phyloP scores from a whole-genome alignment of 345 rosid species.

The Adansonia digitata region DNA sequence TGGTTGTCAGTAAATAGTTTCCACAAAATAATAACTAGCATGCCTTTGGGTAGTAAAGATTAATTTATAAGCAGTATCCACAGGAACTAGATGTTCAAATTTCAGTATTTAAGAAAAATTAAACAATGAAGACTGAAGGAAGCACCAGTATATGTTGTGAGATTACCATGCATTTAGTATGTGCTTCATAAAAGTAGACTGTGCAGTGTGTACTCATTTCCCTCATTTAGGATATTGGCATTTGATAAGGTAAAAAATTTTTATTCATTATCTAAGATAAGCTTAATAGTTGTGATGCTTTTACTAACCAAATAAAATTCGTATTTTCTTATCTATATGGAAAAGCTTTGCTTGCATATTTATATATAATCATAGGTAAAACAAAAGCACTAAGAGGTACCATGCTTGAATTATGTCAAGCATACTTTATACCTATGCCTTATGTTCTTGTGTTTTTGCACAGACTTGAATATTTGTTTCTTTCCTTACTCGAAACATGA shows the following conservation, averaged over 20 bases:
- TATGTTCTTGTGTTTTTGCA: neutral
- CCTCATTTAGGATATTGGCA: neutral
- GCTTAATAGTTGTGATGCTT: neutral
- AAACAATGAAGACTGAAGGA: neutral
- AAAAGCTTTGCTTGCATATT: neutral
- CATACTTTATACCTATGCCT: neutral
- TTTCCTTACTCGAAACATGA: neutral
- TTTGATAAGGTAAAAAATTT: neutral
- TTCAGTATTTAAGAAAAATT: neutral
- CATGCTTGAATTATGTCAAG: neutral
- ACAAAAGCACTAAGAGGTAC: neutral
- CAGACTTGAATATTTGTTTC: neutral
- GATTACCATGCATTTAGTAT: neutral
- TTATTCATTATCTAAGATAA: neutral
- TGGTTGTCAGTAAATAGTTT: neutral
- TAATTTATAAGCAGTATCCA: neutral
- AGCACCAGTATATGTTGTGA: neutral
- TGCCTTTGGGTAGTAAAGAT: neutral
- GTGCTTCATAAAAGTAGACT: neutral
- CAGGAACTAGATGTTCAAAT: neutral
- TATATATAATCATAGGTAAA: neutral
- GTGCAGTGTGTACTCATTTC: neutral
- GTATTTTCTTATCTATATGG: neutral
- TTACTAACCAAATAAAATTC: neutral
- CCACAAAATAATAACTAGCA: neutral